Evolutionary conservation across 495 filamentous ascomycete genomes (phyloP), one percentile per base, ranked within the genome.

Genomic region (Podospora fimiseda): DNA sequence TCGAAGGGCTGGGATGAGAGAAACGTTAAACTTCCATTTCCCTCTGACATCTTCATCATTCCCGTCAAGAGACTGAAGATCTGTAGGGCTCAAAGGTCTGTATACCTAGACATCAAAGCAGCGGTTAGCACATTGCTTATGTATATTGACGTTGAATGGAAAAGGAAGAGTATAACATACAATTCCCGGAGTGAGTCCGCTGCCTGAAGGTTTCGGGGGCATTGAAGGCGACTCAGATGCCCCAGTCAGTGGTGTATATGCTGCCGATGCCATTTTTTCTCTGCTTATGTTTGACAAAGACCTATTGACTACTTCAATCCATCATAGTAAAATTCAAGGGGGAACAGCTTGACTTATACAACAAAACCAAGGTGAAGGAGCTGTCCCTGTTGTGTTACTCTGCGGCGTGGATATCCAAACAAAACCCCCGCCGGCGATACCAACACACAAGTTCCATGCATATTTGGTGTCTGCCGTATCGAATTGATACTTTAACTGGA

Each of bases 21-120:
- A 27, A 48, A 42, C 8, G 18, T 18, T 23, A 14, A 44, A 7
- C 19, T 20, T 50, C 47, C 30, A 53, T 13, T 13, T 7, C 16
- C 22, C 42, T 13, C 22, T 21, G 22, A n/a, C 24, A 14, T 41
- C 48, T 20, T 15, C 21, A 27, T 44, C 36, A 27, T 20, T 6
- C 9, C 46, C n/a, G 43, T 36, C 9, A n/a, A 38, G 42, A 27
- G 27, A 20, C n/a, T 9, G 23, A 18, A 24, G 7, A 5, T 27
- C 1, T 1, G 55, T 15, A 0, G 55, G 47, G 24, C 36, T 9
- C 1, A 49, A 16, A 27, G 51, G 56, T 3, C 33, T 42, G 56
- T 55, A 59, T 19, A 41, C 48, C 52, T 50, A 19, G 15, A n/a
- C 11, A 24, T 33, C 16, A 22, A 18, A 6, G 3, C 22, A 16